phyloP scores from a whole-genome alignment of 2,329 filamentous ascomycete species.

The Aspergillus uvarum region DNA sequence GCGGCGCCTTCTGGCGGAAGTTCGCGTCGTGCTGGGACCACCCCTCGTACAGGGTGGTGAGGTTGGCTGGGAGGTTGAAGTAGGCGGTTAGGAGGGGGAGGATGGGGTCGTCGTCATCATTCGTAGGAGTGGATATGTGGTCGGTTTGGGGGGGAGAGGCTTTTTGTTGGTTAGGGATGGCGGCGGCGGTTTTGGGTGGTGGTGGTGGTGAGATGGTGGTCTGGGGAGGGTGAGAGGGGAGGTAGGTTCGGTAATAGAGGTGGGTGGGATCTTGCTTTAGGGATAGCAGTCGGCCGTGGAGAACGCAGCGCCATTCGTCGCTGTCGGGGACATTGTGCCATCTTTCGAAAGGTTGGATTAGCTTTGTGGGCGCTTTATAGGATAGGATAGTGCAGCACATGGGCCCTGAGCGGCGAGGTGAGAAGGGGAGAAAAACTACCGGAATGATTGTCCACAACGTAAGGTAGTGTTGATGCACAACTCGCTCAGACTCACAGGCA shows the following conservation, averaged over 20 bases:
- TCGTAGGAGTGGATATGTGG: too few relatives aligned
- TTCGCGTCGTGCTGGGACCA: constrained; percentile 86
- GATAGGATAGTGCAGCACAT: neutral
- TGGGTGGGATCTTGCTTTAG: constrained; percentile 76
- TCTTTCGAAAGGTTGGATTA: constrained; percentile 44
- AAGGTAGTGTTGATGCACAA: constrained; percentile 93
- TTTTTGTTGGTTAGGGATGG: neutral
- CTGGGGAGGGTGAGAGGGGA: constrained; percentile 30
- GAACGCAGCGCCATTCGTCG: constrained; percentile 86
- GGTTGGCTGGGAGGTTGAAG: constrained; percentile 78
- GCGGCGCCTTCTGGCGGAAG: constrained; percentile 81
- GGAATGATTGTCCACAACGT: constrained; percentile 91
- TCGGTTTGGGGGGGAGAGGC: too few relatives aligned
- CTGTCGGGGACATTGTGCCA: constrained; percentile 75
- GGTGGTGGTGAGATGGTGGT: neutral
- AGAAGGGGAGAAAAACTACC: constrained; percentile 42
- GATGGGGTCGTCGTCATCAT: constrained; percentile 56
- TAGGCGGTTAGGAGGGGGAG: constrained; percentile 76
- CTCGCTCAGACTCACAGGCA: constrained; percentile 79
- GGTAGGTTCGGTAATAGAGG: constrained; percentile 77
- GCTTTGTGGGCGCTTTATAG: neutral
- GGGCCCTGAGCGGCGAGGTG: neutral
- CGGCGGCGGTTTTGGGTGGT: neutral
- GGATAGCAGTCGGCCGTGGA: constrained; percentile 81
- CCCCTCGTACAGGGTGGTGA: constrained; percentile 73